Base-by-base conservation (phyloP, 495 filamentous ascomycete genomes). In the Podospora bellae-mahoneyi region DNA sequence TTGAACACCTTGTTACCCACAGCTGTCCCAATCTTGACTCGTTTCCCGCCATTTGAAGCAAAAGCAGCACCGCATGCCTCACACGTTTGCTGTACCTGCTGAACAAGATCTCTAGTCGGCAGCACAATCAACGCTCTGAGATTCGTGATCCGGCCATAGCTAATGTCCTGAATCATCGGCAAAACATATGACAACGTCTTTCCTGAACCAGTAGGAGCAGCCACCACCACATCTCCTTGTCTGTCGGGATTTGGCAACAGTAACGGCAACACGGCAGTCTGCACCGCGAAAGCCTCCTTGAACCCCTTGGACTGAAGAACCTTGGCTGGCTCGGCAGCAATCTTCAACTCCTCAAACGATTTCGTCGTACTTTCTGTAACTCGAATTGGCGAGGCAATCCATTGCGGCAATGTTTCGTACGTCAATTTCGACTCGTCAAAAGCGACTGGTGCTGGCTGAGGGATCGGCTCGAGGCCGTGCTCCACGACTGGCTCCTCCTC, bases 151-250 rank as follows among this genome's bases (percentile, higher is more conserved):
- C 82, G 79, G 44, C 82, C 81, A 2, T 83, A 78, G 62, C 87
- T 85, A 55, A 98, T 77, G n/a, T 86, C 84, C 54, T 92, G 87
- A 18, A 97, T 80, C 70, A 97, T 85, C 0, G 94, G 94, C n/a
- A 97, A 81, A 1, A 93, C 84, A 69, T 98, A 98, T 5, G 94
- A 89, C 3, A 98, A 79, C 0, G 94, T 98, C 75, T 98, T 98
- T 60, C 94, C 94, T 0, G 94, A 97, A 4, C 94, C 94, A 1
- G 94, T 98, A 3, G 92, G 87, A 0, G 94, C 94, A 23, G 92
- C 93, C 18, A 98, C 86, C 63, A 95, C 90, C 6, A 98, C 68
- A 78, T 98, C 94, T 2, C 92, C 90, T 2, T 83, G 77, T 65
- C 85, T 76, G 18, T 78, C 75, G 0, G 84, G 84, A 16, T 73